Conservation (phyloP, 441 rosid species). For the Adansonia madagascariensis region DNA sequence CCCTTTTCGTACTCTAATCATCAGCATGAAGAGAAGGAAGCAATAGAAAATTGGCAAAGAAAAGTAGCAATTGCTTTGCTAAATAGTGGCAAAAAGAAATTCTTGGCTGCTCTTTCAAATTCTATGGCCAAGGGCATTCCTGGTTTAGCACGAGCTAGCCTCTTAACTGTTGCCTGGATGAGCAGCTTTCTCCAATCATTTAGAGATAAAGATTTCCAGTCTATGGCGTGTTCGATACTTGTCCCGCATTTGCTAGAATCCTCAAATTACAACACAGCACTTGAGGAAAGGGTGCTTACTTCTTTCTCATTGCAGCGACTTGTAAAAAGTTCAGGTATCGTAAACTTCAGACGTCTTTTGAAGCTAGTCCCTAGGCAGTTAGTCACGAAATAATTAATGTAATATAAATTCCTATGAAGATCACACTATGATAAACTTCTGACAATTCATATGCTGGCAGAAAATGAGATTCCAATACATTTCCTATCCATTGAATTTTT, state of each 20-base stretch:
- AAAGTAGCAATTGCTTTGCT: constrained; percentile 49
- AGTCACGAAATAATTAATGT: neutral
- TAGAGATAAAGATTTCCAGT: constrained; percentile 23
- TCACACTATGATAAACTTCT: neutral
- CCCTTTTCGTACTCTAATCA: neutral
- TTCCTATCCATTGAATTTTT: neutral
- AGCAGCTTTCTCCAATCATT: constrained; percentile 39
- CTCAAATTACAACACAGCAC: constrained; percentile 29
- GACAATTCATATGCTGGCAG: neutral
- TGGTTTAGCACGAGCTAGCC: constrained; percentile 50
- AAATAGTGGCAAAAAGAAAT: constrained; percentile 38
- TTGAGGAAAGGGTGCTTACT: constrained; percentile 36
- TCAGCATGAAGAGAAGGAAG: constrained; percentile 54
- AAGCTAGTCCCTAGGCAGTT: neutral
- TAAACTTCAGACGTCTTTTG: neutral
- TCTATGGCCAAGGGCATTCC: constrained; percentile 56
- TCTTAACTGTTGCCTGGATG: constrained; percentile 58
- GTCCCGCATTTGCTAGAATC: constrained; percentile 31
- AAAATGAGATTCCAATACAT: neutral
- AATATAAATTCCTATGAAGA: neutral
- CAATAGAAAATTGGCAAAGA: constrained; percentile 49
- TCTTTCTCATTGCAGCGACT: constrained; percentile 37
- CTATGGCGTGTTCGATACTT: constrained; percentile 32
- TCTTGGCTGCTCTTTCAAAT: constrained; percentile 50
- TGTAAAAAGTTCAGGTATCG: constrained; percentile 44